Evolutionary conservation across 192 early-diverging fungal genomes (phyloP).

Genomic region (Coemansia aciculifera): DNA sequence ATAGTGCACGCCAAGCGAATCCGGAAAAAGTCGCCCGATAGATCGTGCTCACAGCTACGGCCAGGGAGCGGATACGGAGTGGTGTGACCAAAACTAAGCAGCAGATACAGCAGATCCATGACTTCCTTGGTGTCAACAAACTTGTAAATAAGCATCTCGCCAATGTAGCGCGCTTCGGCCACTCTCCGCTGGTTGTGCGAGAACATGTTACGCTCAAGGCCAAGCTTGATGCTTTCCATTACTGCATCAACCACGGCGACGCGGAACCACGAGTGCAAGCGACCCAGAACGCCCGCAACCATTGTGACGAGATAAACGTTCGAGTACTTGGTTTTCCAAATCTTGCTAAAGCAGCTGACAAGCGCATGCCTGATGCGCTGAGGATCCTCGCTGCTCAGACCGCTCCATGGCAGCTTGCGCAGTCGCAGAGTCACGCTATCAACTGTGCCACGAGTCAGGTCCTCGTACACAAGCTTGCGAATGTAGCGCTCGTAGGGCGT

Average conservation of each 20-base stretch:
- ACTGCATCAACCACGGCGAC: conserved; percentile 82
- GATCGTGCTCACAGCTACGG: conserved; percentile 68
- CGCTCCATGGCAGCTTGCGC: conserved; percentile 86
- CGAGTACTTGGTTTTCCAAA: conserved; percentile 92
- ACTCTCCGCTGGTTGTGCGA: conserved; percentile 91
- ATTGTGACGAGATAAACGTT: conserved; percentile 84
- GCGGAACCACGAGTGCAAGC: conserved; percentile 85
- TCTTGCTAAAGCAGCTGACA: conserved; percentile 78
- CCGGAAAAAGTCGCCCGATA: conserved; percentile 89
- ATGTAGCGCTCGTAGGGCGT: conserved; percentile 85
- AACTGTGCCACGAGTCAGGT: conserved; percentile 71
- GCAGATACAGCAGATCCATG: conserved; percentile 82
- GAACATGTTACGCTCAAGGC: conserved; percentile 90
- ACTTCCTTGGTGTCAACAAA: conserved; percentile 77
- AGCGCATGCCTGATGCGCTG: conserved; percentile 60
- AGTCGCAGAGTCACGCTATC: conserved; percentile 69
- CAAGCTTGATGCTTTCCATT: conserved; percentile 85
- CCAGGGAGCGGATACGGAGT: conserved; percentile 53
- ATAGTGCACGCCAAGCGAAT: conserved; percentile 83
- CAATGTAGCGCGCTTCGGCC: conserved; percentile 77
- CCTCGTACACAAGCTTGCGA: conserved; percentile 83
- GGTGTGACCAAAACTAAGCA: conserved; percentile 86
- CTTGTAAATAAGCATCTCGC: conserved; percentile 90
- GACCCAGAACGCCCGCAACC: conserved; percentile 71
- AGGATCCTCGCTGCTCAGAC: conserved; percentile 37